A percentile compares a stretch with the other conserved stretches of the same genome.
Conservation (phyloP, 495 filamentous ascomycete genomes). For the Achaetomiella virescens region DNA sequence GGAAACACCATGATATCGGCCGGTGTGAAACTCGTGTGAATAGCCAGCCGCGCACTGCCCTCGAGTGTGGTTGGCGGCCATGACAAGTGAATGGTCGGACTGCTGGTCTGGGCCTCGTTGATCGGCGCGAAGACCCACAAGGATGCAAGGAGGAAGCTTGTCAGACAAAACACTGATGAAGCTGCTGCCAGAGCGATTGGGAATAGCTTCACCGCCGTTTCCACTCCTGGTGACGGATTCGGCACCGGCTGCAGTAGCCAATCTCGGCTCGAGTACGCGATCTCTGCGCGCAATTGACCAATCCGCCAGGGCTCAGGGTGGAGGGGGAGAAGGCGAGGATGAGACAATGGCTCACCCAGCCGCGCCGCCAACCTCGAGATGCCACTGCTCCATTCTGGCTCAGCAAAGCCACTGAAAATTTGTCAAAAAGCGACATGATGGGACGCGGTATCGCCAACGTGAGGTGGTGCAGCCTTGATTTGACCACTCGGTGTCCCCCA, state of each 20-base stretch:
- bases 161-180: background rate
- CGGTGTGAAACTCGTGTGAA: background rate
- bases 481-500: background rate
- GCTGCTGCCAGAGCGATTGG: background rate
- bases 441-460: background rate
- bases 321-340: background rate
- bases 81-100: background rate
- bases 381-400: too few species aligned
- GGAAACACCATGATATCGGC: background rate
- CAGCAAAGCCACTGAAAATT: too few species aligned
- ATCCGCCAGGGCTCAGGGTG: background rate
- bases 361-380: background rate
- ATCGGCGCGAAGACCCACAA: background rate
- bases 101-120: conserved; percentile 1
- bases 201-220: conserved; percentile 10
- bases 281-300: background rate
- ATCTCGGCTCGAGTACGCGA: background rate
- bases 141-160: background rate
- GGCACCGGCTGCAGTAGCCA: background rate
- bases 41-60: background rate
- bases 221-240: background rate
- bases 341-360: background rate
- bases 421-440: background rate
- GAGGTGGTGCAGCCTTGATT: background rate
- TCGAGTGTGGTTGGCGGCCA: background rate